Evolutionary conservation across 108 stramenopile genomes (phyloP).

Genomic region (Skeletonema costatum): DNA sequence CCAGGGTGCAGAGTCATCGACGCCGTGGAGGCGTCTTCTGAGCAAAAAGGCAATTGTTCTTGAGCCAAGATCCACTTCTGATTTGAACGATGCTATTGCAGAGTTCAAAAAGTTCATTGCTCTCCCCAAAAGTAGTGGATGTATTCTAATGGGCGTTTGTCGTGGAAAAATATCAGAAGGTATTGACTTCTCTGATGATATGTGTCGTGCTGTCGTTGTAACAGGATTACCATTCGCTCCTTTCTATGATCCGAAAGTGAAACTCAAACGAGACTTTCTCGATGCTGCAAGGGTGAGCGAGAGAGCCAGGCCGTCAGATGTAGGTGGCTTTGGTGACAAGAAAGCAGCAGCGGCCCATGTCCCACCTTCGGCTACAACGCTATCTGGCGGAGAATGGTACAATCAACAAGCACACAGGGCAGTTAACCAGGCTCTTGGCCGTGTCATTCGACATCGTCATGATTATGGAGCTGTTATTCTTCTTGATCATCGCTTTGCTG

Average conservation of each 20-base stretch:
- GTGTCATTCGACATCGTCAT: constrained; percentile 96
- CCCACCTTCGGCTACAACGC: constrained; percentile 10
- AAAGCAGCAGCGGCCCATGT: neutral
- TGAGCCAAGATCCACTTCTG: constrained; percentile 81
- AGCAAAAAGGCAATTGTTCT: constrained; percentile 74
- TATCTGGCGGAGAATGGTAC: constrained; percentile 97
- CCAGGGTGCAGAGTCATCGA: constrained; percentile 32
- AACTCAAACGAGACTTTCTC: constrained; percentile 92
- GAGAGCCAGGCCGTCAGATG: constrained; percentile 48
- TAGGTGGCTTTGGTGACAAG: constrained; percentile 76
- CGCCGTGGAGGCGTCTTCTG: constrained; percentile 78
- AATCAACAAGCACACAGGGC: constrained; percentile 95
- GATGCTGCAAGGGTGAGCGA: constrained; percentile 66
- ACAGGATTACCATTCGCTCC: constrained; percentile 98
- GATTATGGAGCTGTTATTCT: constrained; percentile 97
- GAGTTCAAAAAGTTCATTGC: constrained; percentile 88
- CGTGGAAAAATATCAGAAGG: constrained; percentile 89
- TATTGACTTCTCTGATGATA: constrained; percentile 93
- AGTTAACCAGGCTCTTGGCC: constrained; percentile 98
- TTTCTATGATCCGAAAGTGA: constrained; percentile 92
- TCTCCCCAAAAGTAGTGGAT: constrained; percentile 72
- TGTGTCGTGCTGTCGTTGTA: constrained; percentile 94
- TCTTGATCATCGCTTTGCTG: constrained; percentile 91
- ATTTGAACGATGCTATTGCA: constrained; percentile 83
- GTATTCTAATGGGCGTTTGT: constrained; percentile 95